phyloP scores from a whole-genome alignment of 1,139 yeast species.

The Zygoascus meyerae region DNA sequence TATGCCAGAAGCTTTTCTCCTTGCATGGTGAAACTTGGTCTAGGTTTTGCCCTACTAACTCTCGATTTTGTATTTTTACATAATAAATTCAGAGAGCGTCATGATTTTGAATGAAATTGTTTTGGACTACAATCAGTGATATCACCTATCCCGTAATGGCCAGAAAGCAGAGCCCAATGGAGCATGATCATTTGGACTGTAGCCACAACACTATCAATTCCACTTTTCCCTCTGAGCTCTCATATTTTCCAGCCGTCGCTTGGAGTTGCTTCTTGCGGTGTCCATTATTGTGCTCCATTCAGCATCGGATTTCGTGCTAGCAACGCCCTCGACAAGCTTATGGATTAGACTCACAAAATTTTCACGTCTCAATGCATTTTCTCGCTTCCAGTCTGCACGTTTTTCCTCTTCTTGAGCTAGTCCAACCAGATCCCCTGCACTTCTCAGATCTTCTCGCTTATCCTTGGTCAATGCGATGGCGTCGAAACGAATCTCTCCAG shows the following conservation, averaged over 20 bases:
- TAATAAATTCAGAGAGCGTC: too few relatives aligned
- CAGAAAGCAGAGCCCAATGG: too few relatives aligned
- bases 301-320: conserved; percentile 35
- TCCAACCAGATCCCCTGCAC: conserved; percentile 39
- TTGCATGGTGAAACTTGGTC: too few relatives aligned
- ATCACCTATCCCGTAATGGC: too few relatives aligned
- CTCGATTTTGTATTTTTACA: too few relatives aligned
- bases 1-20: too few relatives aligned
- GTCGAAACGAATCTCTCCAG: conserved; percentile 53
- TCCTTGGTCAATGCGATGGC: conserved; percentile 52
- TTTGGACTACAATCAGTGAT: too few relatives aligned
- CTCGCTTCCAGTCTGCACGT: conserved; percentile 38
- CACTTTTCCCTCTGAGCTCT: conserved; percentile 5
- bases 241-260: conserved; percentile 1
- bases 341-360: conserved; percentile 52
- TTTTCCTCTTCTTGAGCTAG: conserved; percentile 33
- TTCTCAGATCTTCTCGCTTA: conserved; percentile 38
- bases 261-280: conserved; percentile 24
- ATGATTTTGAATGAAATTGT: too few relatives aligned
- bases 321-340: conserved; percentile 41
- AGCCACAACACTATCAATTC: conserved; percentile 2
- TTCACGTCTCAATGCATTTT: conserved; percentile 46
- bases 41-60: too few relatives aligned
- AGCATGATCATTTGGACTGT: too few relatives aligned
- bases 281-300: conserved; percentile 43